Conservation (phyloP, 495 filamentous ascomycete genomes). For the Parathielavia appendiculata region DNA sequence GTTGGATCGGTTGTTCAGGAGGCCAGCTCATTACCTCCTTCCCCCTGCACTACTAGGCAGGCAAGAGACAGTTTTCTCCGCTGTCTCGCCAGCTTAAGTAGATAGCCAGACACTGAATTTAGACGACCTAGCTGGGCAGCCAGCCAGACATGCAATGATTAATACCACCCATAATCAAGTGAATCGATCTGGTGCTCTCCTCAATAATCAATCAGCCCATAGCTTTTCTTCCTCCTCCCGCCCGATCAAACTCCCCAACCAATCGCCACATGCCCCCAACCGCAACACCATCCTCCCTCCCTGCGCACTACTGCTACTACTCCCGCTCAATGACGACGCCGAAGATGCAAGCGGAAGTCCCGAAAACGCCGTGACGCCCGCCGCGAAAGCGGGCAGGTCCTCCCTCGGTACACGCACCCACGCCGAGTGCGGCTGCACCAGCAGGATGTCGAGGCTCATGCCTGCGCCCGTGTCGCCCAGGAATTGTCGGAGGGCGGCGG, state of each 20-base stretch:
- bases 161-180: neutral
- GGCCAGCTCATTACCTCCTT: too few species aligned
- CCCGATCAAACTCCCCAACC: constrained; percentile 41
- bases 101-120: neutral
- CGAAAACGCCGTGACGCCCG: constrained; percentile 62
- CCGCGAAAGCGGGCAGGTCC: constrained; percentile 54
- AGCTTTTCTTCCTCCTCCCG: constrained; percentile 34
- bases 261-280: constrained; percentile 42
- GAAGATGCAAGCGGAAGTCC: constrained; percentile 35
- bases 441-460: constrained; percentile 74
- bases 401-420: constrained; percentile 73
- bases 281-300: constrained; percentile 31
- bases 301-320: constrained; percentile 27
- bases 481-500: constrained; percentile 69
- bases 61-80: too few species aligned
- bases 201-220: constrained; percentile 23
- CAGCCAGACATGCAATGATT: neutral
- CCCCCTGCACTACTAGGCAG: too few species aligned
- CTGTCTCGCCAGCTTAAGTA: neutral
- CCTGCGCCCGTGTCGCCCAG: constrained; percentile 71
- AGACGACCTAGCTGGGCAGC: neutral
- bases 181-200: neutral
- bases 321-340: neutral
- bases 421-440: constrained; percentile 51
- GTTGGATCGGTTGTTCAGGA: too few species aligned